Percentiles rank a stretch among this genome's conserved stretches.
phyloP scores from a whole-genome alignment of 257 asterid genomes.

The Schizonepeta tenuifolia region DNA sequence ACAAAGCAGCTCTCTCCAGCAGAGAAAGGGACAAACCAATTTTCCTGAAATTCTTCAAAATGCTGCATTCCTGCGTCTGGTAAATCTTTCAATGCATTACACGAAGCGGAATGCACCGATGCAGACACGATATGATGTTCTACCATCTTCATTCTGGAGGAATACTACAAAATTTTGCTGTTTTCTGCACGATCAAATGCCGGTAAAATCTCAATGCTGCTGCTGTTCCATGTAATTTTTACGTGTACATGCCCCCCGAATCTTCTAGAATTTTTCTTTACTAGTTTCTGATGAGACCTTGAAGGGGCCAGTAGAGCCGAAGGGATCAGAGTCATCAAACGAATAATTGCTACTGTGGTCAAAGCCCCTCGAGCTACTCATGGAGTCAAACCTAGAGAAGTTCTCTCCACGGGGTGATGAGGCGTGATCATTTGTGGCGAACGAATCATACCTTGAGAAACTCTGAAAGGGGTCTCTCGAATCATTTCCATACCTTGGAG shows the following conservation, averaged over 20 bases:
- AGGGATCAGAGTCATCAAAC: constrained; percentile 86
- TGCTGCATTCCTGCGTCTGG: constrained; percentile 3
- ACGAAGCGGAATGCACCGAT: constrained; percentile 25
- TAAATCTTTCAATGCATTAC: constrained; percentile 25
- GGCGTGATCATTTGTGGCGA: constrained; percentile 51
- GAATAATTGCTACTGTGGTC: constrained; percentile 70
- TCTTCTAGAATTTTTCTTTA: constrained; percentile 51
- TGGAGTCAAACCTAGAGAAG: constrained; percentile 80
- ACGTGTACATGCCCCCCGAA: constrained; percentile 17
- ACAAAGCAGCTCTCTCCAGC: constrained; percentile 18
- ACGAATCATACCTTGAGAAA: constrained; percentile 85
- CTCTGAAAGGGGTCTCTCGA: constrained; percentile 67
- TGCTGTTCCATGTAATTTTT: constrained; percentile 15
- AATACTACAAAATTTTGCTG: constrained; percentile 14
- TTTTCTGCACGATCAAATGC: constrained; percentile 21
- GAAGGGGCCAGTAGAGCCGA: constrained; percentile 86
- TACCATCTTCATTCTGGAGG: constrained; percentile 18
- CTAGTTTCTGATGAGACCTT: constrained; percentile 73
- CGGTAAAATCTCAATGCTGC: constrained; percentile 4
- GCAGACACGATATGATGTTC: not conserved
- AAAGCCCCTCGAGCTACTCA: constrained; percentile 67
- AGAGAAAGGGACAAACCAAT: not conserved
- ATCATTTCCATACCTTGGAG: constrained; percentile 62
- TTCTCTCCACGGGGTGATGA: constrained; percentile 63
- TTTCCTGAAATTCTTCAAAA: constrained; percentile 20